phyloP scores from a whole-genome alignment of 139 green algal species.

The Helicosporidium sp. region DNA sequence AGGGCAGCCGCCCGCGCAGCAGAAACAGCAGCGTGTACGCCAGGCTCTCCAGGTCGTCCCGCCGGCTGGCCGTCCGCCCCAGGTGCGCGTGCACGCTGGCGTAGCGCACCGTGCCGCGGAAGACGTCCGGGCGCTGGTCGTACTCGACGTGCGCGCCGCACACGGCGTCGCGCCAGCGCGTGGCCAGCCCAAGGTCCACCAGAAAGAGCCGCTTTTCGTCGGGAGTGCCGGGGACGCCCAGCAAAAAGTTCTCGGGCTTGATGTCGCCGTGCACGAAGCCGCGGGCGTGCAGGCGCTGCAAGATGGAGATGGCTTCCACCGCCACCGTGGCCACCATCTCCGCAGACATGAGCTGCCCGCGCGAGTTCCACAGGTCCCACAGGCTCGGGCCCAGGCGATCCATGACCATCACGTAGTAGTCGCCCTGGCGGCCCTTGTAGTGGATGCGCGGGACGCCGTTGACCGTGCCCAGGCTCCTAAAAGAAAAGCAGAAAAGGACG shows the following conservation, averaged over 20 bases:
- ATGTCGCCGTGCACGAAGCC: constrained; percentile 97
- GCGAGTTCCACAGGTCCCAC: constrained; percentile 94
- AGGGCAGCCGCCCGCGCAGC: constrained; percentile 76
- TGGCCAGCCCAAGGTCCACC: constrained; percentile 81
- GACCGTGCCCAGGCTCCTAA: constrained; percentile 54
- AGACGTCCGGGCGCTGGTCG: constrained; percentile 95
- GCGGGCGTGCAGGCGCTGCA: constrained; percentile 88
- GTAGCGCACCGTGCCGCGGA: constrained; percentile 92
- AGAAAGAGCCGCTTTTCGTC: constrained; percentile 91
- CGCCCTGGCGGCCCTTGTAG: constrained; percentile 86
- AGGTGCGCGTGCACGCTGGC: constrained; percentile 93
- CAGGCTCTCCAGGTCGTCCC: constrained; percentile 92
- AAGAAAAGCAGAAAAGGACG: too few species aligned
- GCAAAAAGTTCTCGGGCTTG: constrained; percentile 97
- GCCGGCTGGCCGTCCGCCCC: constrained; percentile 71
- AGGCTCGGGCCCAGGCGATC: constrained; percentile 89
- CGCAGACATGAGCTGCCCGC: constrained; percentile 81
- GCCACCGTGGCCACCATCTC: constrained; percentile 99
- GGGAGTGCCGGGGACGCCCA: constrained; percentile 55
- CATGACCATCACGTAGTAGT: constrained; percentile 99
- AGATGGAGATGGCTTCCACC: constrained; percentile 84
- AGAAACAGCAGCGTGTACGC: constrained; percentile 98
- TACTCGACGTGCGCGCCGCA: constrained; percentile 91
- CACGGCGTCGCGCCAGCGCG: constrained; percentile 49
- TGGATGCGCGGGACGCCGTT: constrained; percentile 83